phyloP scores from a whole-genome alignment of 805 yeast species.

The Starmerella sirachaensis region DNA sequence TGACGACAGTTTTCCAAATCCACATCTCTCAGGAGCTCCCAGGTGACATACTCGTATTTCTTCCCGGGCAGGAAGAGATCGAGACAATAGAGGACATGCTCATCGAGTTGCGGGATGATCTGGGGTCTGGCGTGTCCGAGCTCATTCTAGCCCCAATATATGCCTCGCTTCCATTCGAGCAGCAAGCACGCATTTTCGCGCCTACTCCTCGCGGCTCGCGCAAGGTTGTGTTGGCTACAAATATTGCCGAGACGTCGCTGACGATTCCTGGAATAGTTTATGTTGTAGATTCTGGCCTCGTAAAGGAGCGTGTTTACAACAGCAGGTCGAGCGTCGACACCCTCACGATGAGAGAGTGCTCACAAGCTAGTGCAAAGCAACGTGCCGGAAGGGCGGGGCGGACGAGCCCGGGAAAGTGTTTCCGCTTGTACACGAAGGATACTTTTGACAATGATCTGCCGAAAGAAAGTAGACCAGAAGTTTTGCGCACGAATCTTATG shows the following conservation, averaged over 20 bases:
- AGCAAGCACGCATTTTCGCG: conserved; percentile 79
- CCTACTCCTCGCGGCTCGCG: conserved; percentile 66
- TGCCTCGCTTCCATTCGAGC: conserved; percentile 81
- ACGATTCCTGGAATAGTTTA: conserved; percentile 88
- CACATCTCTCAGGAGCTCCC: conserved; percentile 17
- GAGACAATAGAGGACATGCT: conserved; percentile 45
- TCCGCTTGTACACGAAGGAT: conserved; percentile 73
- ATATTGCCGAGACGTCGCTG: conserved; percentile 93
- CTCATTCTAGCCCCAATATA: conserved; percentile 76
- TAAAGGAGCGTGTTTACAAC: conserved; percentile 79
- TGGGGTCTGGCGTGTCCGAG: conserved; percentile 54
- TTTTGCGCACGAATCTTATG: conserved; percentile 76
- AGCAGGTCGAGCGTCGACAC: conserved; percentile 87
- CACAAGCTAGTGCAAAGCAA: conserved; percentile 92
- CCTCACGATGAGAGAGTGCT: conserved; percentile 68
- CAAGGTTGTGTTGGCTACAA: conserved; percentile 87
- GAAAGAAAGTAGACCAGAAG: conserved; percentile 69
- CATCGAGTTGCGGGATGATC: conserved; percentile 36
- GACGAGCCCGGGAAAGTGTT: conserved; percentile 92
- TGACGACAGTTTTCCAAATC: conserved; percentile 17
- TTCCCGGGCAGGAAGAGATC: conserved; percentile 93
- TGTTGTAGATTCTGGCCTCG: conserved; percentile 92
- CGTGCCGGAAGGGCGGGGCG: conserved; percentile 97
- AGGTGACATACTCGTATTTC: conserved; percentile 79
- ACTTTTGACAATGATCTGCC: conserved; percentile 71